Evolutionary conservation across 176 grass and related monocot genomes (phyloP).

Genomic region (Triticum monococcum): DNA sequence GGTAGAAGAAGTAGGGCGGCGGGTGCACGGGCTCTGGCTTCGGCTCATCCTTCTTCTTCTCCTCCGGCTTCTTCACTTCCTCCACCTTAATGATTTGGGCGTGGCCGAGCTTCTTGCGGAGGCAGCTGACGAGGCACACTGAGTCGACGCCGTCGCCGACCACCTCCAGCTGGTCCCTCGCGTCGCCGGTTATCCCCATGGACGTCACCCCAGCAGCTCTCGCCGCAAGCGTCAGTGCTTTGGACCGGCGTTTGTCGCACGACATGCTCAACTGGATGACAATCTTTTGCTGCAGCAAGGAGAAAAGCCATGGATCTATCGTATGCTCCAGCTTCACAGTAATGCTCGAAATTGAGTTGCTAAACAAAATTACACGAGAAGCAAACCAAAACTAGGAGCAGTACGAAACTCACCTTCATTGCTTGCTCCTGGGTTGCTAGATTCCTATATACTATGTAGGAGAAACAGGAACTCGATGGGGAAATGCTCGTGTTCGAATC

Average conservation of each 20-base stretch:
- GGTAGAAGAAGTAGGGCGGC: not conserved
- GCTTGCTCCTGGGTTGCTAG: not conserved
- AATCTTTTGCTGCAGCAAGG: slow-evolving; percentile 52
- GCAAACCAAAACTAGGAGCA: not conserved
- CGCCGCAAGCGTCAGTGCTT: not conserved
- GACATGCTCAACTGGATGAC: slow-evolving; percentile 48
- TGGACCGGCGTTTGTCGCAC: slow-evolving; percentile 27
- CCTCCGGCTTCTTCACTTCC: no score
- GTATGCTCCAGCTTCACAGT: not conserved
- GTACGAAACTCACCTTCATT: slow-evolving; percentile 21
- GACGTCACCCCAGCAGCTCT: not conserved
- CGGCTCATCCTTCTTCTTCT: no score
- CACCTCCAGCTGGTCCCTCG: no score
- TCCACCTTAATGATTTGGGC: no score
- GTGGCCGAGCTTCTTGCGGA: no score
- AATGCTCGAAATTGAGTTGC: not conserved
- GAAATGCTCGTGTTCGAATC: not conserved
- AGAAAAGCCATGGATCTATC: not conserved
- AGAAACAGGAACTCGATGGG: not conserved
- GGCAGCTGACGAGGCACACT: no score
- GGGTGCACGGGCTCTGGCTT: not conserved
- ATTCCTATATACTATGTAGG: no score
- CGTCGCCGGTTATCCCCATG: not conserved
- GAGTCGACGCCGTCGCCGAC: no score
- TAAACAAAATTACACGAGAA: no score